Conservation (phyloP, 805 yeast species). For the Cyberlindnera americana region DNA sequence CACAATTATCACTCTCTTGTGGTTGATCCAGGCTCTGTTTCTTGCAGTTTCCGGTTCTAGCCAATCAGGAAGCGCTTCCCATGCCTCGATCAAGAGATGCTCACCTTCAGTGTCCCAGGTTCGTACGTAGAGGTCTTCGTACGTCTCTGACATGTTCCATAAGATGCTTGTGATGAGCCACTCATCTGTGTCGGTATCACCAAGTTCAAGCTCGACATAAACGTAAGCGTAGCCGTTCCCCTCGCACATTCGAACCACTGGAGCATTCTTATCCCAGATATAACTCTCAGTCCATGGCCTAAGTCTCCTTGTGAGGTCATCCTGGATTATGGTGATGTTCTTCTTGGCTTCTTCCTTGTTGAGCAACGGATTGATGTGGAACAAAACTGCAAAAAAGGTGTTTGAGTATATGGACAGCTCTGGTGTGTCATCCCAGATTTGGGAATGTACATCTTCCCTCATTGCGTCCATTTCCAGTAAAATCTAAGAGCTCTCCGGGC, state of each 20-base stretch:
- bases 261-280: conserved; percentile 39
- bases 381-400: conserved; percentile 14
- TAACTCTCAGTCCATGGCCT: conserved; percentile 37
- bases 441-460: neutral
- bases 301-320: conserved; percentile 26
- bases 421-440: conserved; percentile 17
- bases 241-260: conserved; percentile 3
- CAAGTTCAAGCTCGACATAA: conserved; percentile 40
- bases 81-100: conserved; percentile 46
- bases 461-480: neutral
- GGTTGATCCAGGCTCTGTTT: conserved; percentile 52
- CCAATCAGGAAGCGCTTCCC: conserved; percentile 46
- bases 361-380: conserved; percentile 31
- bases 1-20: conserved; percentile 36
- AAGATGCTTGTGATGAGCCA: conserved; percentile 41
- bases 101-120: conserved; percentile 55
- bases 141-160: conserved; percentile 32
- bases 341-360: conserved; percentile 17
- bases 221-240: conserved; percentile 19
- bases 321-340: conserved; percentile 16
- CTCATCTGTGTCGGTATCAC: conserved; percentile 43
- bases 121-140: conserved; percentile 40
- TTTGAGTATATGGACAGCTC: neutral
- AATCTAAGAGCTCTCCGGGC: too few relatives aligned
- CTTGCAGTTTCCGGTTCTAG: conserved; percentile 41